phyloP scores from a whole-genome alignment of 2,329 filamentous ascomycete genomes.

The Diplodia seriata region DNA sequence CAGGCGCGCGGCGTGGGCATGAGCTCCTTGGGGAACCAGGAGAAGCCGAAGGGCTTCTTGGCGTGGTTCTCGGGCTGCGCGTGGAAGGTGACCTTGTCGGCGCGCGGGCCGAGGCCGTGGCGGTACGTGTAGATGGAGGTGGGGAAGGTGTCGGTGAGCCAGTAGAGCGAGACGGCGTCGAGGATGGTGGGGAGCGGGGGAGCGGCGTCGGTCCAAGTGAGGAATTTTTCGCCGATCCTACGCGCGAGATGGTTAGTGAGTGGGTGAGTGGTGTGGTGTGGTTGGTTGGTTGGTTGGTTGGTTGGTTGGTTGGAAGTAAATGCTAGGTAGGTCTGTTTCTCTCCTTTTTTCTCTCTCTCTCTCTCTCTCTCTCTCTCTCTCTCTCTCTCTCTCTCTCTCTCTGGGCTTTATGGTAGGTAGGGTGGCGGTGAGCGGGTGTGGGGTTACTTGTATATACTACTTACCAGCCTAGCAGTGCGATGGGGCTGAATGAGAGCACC shows the following conservation, averaged over 20 bases:
- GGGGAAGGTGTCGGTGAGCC: constrained; percentile 60
- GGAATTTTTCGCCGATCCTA: constrained; percentile 62
- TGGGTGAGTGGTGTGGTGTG: not conserved
- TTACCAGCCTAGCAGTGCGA: constrained; percentile 64
- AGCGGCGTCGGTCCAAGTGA: constrained; percentile 60
- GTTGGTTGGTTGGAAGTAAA: not conserved
- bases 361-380: no score
- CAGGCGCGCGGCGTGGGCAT: constrained; percentile 48
- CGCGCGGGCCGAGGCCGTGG: constrained; percentile 36
- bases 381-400: no score
- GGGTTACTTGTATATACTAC: not conserved
- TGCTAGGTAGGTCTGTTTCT: not conserved
- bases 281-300: not conserved
- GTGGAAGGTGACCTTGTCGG: constrained; percentile 18
- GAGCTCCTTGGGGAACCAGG: constrained; percentile 54
- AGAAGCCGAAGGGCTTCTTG: constrained; percentile 53
- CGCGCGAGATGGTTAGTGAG: no score
- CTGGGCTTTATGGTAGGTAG: no score
- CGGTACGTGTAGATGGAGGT: constrained; percentile 60
- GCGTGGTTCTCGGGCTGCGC: constrained; percentile 32
- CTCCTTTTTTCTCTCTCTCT: no score
- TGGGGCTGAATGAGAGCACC: constrained; percentile 60
- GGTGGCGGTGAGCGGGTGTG: not conserved
- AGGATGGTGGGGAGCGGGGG: constrained; percentile 56
- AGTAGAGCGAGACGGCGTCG: constrained; percentile 62